A percentile compares a stretch with the other conserved stretches of the same genome.
Conservation (phyloP, 108 stramenopile species). For the Skeletonema costatum region DNA sequence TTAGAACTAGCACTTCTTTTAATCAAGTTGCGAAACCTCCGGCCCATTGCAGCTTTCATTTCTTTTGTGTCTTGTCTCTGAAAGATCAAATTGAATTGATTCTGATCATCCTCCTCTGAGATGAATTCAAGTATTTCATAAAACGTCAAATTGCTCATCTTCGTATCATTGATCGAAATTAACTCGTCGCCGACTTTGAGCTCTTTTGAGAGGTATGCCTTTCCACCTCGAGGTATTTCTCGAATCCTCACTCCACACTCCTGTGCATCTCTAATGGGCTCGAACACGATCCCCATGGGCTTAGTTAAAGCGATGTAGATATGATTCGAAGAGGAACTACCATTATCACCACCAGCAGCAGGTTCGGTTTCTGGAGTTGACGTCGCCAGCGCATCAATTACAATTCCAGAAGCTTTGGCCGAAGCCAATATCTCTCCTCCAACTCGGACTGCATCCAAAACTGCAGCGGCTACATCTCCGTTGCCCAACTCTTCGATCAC, state of each 20-base stretch:
- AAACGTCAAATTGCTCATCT: background rate
- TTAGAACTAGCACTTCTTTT: background rate
- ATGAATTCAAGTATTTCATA: background rate
- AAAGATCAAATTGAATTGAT: background rate
- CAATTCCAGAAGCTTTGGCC: background rate
- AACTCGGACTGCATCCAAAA: background rate
- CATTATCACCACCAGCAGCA: background rate
- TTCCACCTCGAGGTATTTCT: background rate
- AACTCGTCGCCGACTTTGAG: background rate
- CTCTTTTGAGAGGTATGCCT: background rate
- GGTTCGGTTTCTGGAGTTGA: background rate
- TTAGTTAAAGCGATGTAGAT: background rate
- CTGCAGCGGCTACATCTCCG: background rate
- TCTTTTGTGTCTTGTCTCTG: background rate
- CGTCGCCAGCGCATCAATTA: background rate
- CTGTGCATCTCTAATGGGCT: background rate
- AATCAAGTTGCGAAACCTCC: background rate
- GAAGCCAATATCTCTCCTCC: background rate
- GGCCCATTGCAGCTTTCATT: slow-evolving; percentile 19
- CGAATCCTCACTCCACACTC: background rate
- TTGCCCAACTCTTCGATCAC: background rate
- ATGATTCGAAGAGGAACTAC: background rate
- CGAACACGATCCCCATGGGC: background rate
- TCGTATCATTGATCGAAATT: background rate
- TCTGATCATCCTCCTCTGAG: background rate